Base-by-base conservation (phyloP, 2,329 filamentous ascomycete species). In the Botrytis elliptica region DNA sequence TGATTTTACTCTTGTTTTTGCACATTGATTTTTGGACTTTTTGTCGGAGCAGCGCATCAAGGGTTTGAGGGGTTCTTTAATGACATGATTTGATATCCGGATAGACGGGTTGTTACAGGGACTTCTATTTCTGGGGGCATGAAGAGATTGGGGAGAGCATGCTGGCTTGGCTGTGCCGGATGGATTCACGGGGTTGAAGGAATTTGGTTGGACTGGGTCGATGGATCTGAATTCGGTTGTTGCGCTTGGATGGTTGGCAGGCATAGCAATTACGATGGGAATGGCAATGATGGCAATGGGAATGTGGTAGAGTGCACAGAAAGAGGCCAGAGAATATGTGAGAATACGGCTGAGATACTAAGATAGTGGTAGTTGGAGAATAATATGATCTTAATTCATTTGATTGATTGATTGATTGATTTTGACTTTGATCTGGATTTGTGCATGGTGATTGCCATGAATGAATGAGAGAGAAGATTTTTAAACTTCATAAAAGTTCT, bases 71-170 rank as follows among this genome's bases (percentile, higher is more conserved):
- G 65, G 65, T 8, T 33, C 25, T 42, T 68, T 68, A 68, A 68
- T 55, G 65, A 68, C 65, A 57, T 57, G 65, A 68, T 57, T 68
- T 68, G 65, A 68, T 68, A 68, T 68, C 65, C 49, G 65, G 36
- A 57, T 68, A 68, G 65, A 68, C 49, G 36, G 65, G 49, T 29
- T 29, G 14, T 57, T 57, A 57, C 42, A 36, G 49, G 65, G 46
- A 22, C n/a, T 57, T 57, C 38, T 29, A 4, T 64, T 64, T 57
- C 29, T 22, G 25, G n/a, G 42, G 46, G 33, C 18, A 42, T 40
- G 38, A 7, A 38, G 36, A 22, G 46, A 57, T 57, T 12, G 20
- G 33, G 42, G 25, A 29, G 1, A 42, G 65, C 25, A 10, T 29
- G 40, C 16, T 29, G 36, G 40, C n/a, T 64, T 29, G 49, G 40